Evolutionary conservation across 768 basidiomycete genomes (phyloP).

Genomic region (Mycena alexandri): DNA sequence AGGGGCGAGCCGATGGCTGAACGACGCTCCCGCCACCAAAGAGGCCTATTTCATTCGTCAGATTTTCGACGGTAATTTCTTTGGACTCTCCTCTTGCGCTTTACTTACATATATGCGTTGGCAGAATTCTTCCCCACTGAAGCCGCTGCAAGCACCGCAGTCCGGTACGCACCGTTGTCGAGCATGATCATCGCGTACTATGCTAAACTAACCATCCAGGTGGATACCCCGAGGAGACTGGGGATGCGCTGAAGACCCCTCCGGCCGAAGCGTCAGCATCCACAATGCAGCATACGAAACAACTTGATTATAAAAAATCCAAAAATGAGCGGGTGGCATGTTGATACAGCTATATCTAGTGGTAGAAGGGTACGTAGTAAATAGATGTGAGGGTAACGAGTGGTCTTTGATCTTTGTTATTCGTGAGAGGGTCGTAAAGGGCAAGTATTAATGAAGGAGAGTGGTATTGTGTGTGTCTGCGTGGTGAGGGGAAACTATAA

Average conservation of each 20-base stretch:
- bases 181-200: neutral
- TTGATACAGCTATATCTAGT: slow-evolving; percentile 40
- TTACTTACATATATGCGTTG: slow-evolving; percentile 28
- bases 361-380: slow-evolving; percentile 41
- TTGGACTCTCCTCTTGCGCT: neutral
- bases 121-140: slow-evolving; percentile 86
- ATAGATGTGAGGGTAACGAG: slow-evolving; percentile 40
- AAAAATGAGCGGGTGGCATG: slow-evolving; percentile 35
- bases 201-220: slow-evolving; percentile 51
- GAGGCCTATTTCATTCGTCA: slow-evolving; percentile 96
- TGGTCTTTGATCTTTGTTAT: slow-evolving; percentile 25
- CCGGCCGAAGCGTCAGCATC: slow-evolving; percentile 94
- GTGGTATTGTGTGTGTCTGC: slow-evolving; percentile 31
- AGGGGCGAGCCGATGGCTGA: slow-evolving; percentile 78
- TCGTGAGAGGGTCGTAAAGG: slow-evolving; percentile 34
- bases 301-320: slow-evolving; percentile 43
- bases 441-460: slow-evolving; percentile 32
- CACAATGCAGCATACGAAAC: slow-evolving; percentile 90
- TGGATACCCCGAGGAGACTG: slow-evolving; percentile 98
- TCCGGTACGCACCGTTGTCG: slow-evolving; percentile 68
- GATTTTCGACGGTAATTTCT: slow-evolving; percentile 80
- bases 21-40: slow-evolving; percentile 89
- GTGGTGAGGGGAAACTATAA: slow-evolving; percentile 21
- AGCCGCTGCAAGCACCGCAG: slow-evolving; percentile 90
- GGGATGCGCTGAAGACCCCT: slow-evolving; percentile 96